Conservation (phyloP, 768 basidiomycete genomes). For the Rhizopogon rudus region DNA sequence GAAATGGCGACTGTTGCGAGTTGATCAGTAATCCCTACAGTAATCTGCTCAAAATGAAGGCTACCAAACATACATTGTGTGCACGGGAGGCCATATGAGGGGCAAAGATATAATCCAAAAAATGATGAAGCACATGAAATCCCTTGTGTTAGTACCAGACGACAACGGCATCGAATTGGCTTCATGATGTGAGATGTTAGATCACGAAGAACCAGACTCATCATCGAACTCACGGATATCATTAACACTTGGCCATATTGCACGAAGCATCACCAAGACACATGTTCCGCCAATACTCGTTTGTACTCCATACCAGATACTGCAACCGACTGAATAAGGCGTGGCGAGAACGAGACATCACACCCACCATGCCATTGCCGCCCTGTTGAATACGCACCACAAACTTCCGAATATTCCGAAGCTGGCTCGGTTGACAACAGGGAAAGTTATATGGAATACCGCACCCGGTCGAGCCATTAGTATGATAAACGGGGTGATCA, state of each 20-base stretch:
- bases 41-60: not conserved
- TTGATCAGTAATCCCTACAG: not conserved
- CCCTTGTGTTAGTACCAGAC: conserved; percentile 60
- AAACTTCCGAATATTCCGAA: conserved; percentile 69
- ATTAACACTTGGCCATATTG: conserved; percentile 67
- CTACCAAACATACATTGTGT: conserved; percentile 50
- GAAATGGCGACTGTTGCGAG: conserved; percentile 47
- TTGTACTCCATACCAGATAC: conserved; percentile 68
- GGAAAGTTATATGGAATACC: conserved; percentile 64
- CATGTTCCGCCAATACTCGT: conserved; percentile 72
- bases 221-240: conserved; percentile 42
- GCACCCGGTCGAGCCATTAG: conserved; percentile 70
- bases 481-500: conserved; percentile 62
- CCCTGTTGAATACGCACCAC: conserved; percentile 70
- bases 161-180: conserved; percentile 62
- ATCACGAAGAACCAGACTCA: not conserved
- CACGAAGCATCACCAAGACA: conserved; percentile 59
- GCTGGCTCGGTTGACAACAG: conserved; percentile 58
- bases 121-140: conserved; percentile 75
- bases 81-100: conserved; percentile 75
- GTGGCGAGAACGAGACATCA: conserved; percentile 12
- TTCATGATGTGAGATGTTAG: conserved; percentile 13
- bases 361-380: conserved; percentile 55
- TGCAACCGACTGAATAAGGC: conserved; percentile 13
- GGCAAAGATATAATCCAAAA: conserved; percentile 75